A percentile compares a stretch with the other conserved stretches of the same genome.
These are phyloP conservation scores for Colletotrichum coccodes DNA, from an alignment of 2,329 filamentous ascomycete species.

Conservation along the genomic window DNA sequence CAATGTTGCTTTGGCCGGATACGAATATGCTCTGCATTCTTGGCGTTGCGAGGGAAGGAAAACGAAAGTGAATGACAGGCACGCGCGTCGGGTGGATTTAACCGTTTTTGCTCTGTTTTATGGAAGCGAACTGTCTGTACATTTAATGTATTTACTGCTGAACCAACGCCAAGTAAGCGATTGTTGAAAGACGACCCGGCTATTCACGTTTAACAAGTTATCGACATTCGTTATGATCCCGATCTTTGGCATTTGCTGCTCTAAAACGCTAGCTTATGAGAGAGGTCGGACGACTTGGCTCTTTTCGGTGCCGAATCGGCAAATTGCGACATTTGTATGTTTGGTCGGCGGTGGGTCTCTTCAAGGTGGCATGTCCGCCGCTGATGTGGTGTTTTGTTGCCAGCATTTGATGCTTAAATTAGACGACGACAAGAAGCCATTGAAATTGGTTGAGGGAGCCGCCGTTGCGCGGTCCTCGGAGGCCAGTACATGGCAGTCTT, in stretches of 20 bases:
- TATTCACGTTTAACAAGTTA: background rate
- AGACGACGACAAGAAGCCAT: too few species aligned
- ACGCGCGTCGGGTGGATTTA: background rate
- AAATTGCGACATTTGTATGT: background rate
- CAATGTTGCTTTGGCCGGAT: background rate
- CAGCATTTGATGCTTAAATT: background rate
- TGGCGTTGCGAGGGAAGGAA: background rate
- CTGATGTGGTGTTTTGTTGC: background rate
- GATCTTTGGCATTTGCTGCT: background rate
- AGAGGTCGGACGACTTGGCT: background rate
- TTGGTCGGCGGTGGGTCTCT: background rate
- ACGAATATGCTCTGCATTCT: background rate
- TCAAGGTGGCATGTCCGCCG: background rate
- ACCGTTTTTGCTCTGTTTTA: background rate
- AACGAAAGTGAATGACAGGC: conserved; percentile 5
- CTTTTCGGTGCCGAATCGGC: conserved; percentile 28
- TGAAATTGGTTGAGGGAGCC: too few species aligned
- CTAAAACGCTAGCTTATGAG: background rate
- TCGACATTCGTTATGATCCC: background rate
- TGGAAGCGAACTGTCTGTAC: conserved; percentile 2
- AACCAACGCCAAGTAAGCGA: background rate
- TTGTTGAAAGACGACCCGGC: conserved; percentile 3
- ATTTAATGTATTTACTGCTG: conserved; percentile 5
- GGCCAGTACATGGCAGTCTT: background rate
- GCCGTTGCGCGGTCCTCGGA: too few species aligned